Evolutionary conservation across 2,329 filamentous ascomycete genomes (phyloP).

Genomic region (Penicillium sp.): DNA sequence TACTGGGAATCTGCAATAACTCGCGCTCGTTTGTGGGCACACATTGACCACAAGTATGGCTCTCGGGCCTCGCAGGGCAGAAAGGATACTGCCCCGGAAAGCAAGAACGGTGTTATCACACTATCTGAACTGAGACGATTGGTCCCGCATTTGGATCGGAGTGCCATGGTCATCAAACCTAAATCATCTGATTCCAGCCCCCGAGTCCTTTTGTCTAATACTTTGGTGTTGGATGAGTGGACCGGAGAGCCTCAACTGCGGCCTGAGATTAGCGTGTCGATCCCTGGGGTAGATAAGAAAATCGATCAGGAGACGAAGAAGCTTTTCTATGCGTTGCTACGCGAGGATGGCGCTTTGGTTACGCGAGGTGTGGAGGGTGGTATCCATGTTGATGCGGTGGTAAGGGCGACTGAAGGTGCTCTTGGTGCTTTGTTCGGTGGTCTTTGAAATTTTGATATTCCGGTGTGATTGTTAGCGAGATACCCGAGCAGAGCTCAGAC

Average conservation of each 20-base stretch:
- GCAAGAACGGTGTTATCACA: slow-evolving; percentile 16
- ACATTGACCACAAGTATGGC: slow-evolving; percentile 29
- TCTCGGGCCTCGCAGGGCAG: slow-evolving; percentile 12
- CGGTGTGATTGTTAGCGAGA: slow-evolving; percentile 2
- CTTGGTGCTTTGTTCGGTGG: slow-evolving; percentile 33
- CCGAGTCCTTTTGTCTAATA: slow-evolving; percentile 35
- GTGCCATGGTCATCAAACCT: slow-evolving; percentile 34
- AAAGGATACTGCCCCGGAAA: slow-evolving; percentile 1
- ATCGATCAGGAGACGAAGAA: slow-evolving; percentile 39
- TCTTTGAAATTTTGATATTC: slow-evolving; percentile 8
- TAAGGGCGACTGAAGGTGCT: slow-evolving; percentile 38
- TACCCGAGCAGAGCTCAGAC: slow-evolving; percentile 7
- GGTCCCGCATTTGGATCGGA: slow-evolving; percentile 38
- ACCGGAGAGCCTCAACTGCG: slow-evolving; percentile 40
- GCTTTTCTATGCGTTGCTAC: slow-evolving; percentile 39
- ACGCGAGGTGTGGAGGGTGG: slow-evolving; percentile 15
- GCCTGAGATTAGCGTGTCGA: slow-evolving; percentile 36
- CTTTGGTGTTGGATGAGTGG: slow-evolving; percentile 39
- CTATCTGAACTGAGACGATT: slow-evolving; percentile 29
- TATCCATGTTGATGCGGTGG: slow-evolving; percentile 28
- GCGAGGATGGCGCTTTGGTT: slow-evolving; percentile 14
- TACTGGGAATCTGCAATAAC: slow-evolving; percentile 42
- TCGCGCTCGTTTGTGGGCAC: slow-evolving; percentile 40
- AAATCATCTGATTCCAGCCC: slow-evolving; percentile 7
- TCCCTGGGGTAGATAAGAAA: slow-evolving; percentile 22